Evolutionary conservation across 1,284 basidiomycete genomes (phyloP), one percentile per base, ranked within the genome.

Genomic region (Schizophyllum commune): DNA sequence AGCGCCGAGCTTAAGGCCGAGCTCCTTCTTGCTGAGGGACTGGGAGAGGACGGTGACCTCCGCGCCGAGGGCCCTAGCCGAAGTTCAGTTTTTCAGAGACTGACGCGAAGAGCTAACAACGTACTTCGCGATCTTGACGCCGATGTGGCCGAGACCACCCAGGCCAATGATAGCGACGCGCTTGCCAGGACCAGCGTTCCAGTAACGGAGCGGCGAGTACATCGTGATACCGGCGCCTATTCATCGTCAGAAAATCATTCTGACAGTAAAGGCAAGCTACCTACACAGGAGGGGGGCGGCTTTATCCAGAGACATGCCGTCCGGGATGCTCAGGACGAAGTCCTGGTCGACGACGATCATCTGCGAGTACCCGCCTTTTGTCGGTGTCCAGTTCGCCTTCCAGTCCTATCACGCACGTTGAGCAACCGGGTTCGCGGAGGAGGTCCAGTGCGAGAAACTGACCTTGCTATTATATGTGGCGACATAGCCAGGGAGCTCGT

Each of bases 41-140:
- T 61, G 60, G 21, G 60, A 61, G n/a, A 61, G 58, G 7, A 61
- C 60, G n/a, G 60, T 61, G 4, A 61, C 60, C 58, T 61, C 57
- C 32, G 57, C 52, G 32, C 60, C 60, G 11, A 61, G 13, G 4
- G 60, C 60, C 56, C 60, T 61, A n/a, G 17, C 17, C 5, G 11
- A 54, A 8, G 11, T 11, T 47, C 34, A 47, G 39, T 47, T 17
- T 55, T 17, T 27, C 27, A 17, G 15, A n/a, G 17, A 4, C 8
- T 17, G 20, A 11, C 4, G 19, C 22, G 1, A 54, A 19, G 1
- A 32, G 19, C 22, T 33, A 4, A 4, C n/a, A 4, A 55, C 57
- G n/a, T 22, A 61, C 60, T 61, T 61, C 15, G 57, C 60, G 15
- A 61, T 15, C 53, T 58, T 61, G 9, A 61, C 56, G 17, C 53